These are phyloP conservation scores for Russula abietina DNA, from an alignment of 768 basidiomycete species.

Conservation along the genomic window DNA sequence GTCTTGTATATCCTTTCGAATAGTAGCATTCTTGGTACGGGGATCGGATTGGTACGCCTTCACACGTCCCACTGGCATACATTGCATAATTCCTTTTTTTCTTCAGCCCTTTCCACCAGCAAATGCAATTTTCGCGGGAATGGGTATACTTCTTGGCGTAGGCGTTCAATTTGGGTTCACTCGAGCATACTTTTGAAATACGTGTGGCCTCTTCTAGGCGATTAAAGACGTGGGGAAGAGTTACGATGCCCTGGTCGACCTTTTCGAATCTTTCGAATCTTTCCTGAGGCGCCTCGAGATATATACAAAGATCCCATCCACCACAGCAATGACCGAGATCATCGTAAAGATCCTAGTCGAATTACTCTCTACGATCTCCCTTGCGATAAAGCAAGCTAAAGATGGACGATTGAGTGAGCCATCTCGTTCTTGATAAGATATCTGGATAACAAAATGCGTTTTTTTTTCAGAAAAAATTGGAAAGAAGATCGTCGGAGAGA, in stretches of 20 bases:
- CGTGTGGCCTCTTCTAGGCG: not conserved
- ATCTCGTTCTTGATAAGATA: not conserved
- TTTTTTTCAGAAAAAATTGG: no score
- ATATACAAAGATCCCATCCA: not conserved
- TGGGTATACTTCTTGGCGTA: not conserved
- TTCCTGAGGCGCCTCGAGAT: not conserved
- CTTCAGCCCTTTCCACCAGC: not conserved
- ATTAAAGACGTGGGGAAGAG: not conserved
- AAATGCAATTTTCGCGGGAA: not conserved
- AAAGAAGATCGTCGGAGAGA: no score
- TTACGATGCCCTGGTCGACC: not conserved
- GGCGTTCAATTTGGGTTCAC: not conserved
- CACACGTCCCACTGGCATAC: not conserved
- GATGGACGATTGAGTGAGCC: not conserved
- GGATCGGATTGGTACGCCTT: not conserved
- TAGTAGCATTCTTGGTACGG: not conserved
- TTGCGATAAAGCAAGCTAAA: not conserved
- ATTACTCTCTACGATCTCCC: not conserved
- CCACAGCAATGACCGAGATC: not conserved
- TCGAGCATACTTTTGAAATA: not conserved
- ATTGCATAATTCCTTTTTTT: not conserved
- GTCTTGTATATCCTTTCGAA: not conserved
- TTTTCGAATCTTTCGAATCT: not conserved
- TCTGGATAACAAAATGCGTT: not conserved
- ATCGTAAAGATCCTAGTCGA: not conserved